Evolutionary conservation across 306 rosid species (phyloP).

Genomic region (Argentina anserina): DNA sequence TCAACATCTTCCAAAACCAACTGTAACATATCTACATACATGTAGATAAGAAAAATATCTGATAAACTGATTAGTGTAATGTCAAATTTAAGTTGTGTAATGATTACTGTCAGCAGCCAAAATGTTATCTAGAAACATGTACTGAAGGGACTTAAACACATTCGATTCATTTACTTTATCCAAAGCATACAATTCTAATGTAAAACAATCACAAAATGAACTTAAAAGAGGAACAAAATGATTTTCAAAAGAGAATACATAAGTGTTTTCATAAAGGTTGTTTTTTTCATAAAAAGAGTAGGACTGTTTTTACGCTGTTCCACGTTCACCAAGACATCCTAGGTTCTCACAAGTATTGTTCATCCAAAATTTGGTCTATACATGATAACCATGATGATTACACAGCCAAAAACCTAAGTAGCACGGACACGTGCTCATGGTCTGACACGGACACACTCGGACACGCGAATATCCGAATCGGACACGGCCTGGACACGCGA

Average conservation of each 20-base stretch:
- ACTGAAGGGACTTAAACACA: background rate
- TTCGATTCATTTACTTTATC: background rate
- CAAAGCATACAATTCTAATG: background rate
- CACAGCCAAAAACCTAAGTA: too few relatives aligned
- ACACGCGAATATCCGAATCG: too few relatives aligned
- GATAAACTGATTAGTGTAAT: background rate
- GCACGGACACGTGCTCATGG: too few relatives aligned
- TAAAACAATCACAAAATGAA: background rate
- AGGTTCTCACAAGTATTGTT: too few relatives aligned
- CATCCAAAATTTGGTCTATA: background rate
- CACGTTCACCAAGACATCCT: background rate
- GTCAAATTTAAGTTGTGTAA: background rate
- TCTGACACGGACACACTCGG: too few relatives aligned
- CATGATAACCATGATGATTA: conserved; percentile 16
- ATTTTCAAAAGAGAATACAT: background rate
- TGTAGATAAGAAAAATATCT: too few relatives aligned
- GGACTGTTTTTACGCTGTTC: background rate
- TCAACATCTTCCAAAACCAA: background rate
- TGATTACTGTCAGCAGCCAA: background rate
- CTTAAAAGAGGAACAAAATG: background rate
- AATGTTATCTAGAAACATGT: background rate
- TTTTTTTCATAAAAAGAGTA: background rate
- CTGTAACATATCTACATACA: too few relatives aligned
- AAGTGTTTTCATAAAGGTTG: too few relatives aligned
- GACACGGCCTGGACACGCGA: too few relatives aligned